These are phyloP conservation scores for Ceratocystis alfenasii DNA, from an alignment of 2,329 filamentous ascomycete species.

Conservation along the genomic window DNA sequence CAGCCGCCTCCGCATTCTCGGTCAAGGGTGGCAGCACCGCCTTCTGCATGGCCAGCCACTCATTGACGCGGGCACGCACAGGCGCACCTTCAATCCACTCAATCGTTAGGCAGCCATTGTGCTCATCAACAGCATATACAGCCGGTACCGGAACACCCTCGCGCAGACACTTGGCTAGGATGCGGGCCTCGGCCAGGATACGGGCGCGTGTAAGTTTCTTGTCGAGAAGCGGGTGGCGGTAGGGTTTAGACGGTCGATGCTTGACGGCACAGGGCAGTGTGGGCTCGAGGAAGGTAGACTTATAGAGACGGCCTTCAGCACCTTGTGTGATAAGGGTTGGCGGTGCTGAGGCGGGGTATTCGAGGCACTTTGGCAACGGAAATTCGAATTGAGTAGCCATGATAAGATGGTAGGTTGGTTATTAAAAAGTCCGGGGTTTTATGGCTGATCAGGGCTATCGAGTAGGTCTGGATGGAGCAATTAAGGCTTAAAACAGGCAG, in stretches of 20 bases:
- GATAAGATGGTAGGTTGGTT: not conserved
- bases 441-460: not conserved
- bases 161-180: constrained; percentile 63
- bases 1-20: constrained; percentile 14
- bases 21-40: constrained; percentile 27
- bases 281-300: constrained; percentile 63
- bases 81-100: constrained; percentile 72
- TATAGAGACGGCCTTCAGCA: constrained; percentile 90
- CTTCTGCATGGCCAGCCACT: constrained; percentile 46
- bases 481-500: not conserved
- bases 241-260: constrained; percentile 80
- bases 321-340: constrained; percentile 76
- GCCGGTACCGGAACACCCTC: constrained; percentile 75
- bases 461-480: not conserved
- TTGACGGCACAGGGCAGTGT: constrained; percentile 67
- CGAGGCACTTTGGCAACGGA: constrained; percentile 53
- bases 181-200: constrained; percentile 77
- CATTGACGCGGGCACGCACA: constrained; percentile 57
- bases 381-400: constrained; percentile 26
- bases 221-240: constrained; percentile 83
- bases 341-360: constrained; percentile 45
- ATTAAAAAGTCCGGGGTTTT: not conserved
- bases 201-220: constrained; percentile 74
- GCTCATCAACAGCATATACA: constrained; percentile 57
- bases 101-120: constrained; percentile 61